A percentile compares a stretch with the other conserved stretches of the same genome.
These are phyloP conservation scores for Cladosporium sp. DNA, from an alignment of 2,329 filamentous ascomycete genomes.

Conservation along the genomic window DNA sequence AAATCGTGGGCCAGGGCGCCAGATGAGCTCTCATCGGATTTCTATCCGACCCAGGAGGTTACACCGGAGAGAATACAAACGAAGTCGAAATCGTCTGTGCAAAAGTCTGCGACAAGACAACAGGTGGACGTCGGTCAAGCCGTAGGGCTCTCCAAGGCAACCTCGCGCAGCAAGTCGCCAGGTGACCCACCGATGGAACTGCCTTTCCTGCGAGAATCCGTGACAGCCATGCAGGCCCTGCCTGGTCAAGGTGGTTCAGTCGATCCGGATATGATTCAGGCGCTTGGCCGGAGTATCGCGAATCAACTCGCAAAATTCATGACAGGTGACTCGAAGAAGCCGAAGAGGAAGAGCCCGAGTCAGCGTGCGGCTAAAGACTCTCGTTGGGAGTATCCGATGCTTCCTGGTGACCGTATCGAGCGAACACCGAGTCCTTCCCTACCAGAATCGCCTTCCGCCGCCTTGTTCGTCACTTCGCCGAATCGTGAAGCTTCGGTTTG, in stretches of 20 bases:
- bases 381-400: conserved; percentile 32
- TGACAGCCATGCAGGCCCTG: conserved; percentile 9
- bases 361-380: conserved; percentile 24
- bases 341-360: conserved; percentile 20
- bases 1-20: neutral
- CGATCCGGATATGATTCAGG: conserved; percentile 33
- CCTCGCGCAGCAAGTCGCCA: neutral
- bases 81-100: neutral
- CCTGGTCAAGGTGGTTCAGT: neutral
- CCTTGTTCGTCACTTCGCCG: conserved; percentile 17
- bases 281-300: conserved; percentile 38
- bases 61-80: neutral
- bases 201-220: conserved; percentile 24
- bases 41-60: conserved; percentile 10
- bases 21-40: conserved; percentile 19
- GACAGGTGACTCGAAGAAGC: conserved; percentile 21
- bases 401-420: conserved; percentile 22
- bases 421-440: conserved; percentile 21
- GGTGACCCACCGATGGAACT: conserved; percentile 14
- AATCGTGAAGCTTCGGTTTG: conserved; percentile 23
- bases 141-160: neutral
- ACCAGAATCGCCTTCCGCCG: conserved; percentile 4
- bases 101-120: neutral
- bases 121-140: neutral
- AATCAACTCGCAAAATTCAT: conserved; percentile 37